Evolutionary conservation across 306 rosid genomes (phyloP), one percentile per base, ranked within the genome.

Genomic region (Mimosa pudica): DNA sequence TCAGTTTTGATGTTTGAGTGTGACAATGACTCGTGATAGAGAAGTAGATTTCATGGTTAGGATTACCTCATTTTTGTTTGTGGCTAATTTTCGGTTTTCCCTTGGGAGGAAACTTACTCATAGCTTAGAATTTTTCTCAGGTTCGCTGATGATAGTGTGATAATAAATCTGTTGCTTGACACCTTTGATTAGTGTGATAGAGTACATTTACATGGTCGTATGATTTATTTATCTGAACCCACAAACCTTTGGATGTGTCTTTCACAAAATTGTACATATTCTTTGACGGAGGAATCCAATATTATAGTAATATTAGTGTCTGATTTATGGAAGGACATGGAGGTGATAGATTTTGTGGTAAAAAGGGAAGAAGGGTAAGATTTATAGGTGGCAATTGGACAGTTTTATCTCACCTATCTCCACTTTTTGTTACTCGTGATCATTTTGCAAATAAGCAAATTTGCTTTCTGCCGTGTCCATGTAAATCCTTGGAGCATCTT

Each of bases 21-120:
- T 62, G 71, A 13, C 32, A 30, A 46, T 33, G 16, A 46, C 58
- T 61, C 14, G 13, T 57, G 61, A 57, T 1, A 48, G 63, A 70
- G 68, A 72, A 24, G 17, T 49, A 82, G 45, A 68, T 36, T 51
- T 55, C n/a, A 8, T 8, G 10, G 20, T 58, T 61, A 35, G 63
- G 60, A 16, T 70, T 80, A 45, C 74, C 75, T 75, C 70, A 4
- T 55, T 79, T 10, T 20, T 36, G 51, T 61, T 36, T 74, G 44
- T 51, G 46, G 24, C 16, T 42, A 8, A 12, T 55, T 32, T 38
- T 74, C 58, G 30, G 78, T 61, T 78, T 58, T 66, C 36, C 47
- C 42, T 16, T 55, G 24, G 62, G 32, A 60, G 38, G 5, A 60
- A 60, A 24, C 41, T 61, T 61, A 1, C 0, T 10, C 36, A 24